A percentile compares a stretch with the other conserved stretches of the same genome.
Evolutionary conservation across 345 rosid species (phyloP).

Genomic region (Salix exigua): DNA sequence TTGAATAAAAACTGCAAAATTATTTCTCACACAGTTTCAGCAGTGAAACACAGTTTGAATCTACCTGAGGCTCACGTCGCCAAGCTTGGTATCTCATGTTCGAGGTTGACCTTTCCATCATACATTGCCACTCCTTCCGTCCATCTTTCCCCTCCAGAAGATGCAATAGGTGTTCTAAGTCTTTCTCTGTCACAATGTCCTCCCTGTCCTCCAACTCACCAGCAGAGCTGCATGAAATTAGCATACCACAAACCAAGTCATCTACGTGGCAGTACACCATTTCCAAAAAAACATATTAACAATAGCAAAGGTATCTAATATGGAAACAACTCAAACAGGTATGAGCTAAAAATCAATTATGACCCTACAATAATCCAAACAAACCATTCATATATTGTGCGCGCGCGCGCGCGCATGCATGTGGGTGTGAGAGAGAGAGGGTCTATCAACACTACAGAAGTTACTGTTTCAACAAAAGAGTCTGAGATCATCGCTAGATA

Average conservation of each 20-base stretch:
- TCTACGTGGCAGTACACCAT: neutral
- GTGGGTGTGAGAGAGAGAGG: too few species aligned
- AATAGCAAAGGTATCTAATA: neutral
- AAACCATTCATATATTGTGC: neutral
- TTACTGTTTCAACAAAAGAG: neutral
- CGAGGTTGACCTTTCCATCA: conserved; percentile 80
- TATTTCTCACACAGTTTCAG: neutral
- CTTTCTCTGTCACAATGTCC: conserved; percentile 64
- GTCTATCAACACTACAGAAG: neutral
- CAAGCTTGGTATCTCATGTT: conserved; percentile 86
- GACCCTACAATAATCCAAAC: neutral
- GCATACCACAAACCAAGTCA: neutral
- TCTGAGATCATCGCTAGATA: neutral
- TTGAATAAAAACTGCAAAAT: neutral
- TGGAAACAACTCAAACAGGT: neutral
- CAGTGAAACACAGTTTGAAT: neutral
- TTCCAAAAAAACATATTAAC: neutral
- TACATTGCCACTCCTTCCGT: conserved; percentile 73
- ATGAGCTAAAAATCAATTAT: neutral
- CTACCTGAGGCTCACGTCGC: conserved; percentile 88
- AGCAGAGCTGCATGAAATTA: conserved; percentile 26
- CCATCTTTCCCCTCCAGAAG: conserved; percentile 64
- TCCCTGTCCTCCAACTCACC: conserved; percentile 32
- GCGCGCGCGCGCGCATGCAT: neutral
- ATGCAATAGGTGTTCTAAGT: conserved; percentile 67